These are phyloP conservation scores for Acanthamoeba castellanii DNA, from an alignment of 208 protist species.

Conservation along the genomic window DNA sequence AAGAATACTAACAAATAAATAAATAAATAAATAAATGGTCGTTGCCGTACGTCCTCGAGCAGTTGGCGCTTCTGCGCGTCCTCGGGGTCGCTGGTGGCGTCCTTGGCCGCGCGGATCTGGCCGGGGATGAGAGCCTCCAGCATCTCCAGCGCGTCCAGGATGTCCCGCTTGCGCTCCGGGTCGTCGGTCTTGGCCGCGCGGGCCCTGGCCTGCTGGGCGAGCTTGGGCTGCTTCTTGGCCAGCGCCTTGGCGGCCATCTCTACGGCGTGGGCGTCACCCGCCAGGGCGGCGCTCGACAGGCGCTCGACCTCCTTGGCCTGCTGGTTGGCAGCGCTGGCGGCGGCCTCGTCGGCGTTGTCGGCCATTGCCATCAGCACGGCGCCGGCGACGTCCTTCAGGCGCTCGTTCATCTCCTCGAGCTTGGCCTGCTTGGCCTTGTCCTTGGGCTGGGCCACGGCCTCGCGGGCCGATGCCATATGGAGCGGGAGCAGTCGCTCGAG, in stretches of 20 bases:
- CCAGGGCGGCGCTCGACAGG: neutral
- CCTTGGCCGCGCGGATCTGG: conserved; percentile 55
- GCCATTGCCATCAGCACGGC: neutral
- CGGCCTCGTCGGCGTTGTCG: conserved; percentile 57
- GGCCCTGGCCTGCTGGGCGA: conserved; percentile 44
- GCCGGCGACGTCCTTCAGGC: conserved; percentile 4
- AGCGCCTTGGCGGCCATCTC: conserved; percentile 66
- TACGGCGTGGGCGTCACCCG: conserved; percentile 20
- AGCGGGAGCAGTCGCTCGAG: conserved; percentile 29
- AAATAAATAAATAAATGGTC: neutral
- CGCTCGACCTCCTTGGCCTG: conserved; percentile 30
- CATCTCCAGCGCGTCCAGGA: conserved; percentile 28
- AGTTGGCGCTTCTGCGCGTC: conserved; percentile 19
- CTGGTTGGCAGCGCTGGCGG: conserved; percentile 40
- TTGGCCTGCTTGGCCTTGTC: neutral
- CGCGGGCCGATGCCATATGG: neutral
- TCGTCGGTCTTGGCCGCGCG: conserved; percentile 28
- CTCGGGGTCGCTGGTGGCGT: neutral
- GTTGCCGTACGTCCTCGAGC: neutral
- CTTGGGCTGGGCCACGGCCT: conserved; percentile 21
- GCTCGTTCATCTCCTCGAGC: conserved; percentile 51
- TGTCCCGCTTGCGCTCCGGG: neutral
- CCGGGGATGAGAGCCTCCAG: conserved; percentile 17
- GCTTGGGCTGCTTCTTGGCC: conserved; percentile 66
- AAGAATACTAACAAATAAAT: neutral